A percentile compares a stretch with the other conserved stretches of the same genome.
Conservation (phyloP, 495 filamentous ascomycete species). For the Cercophora samala region DNA sequence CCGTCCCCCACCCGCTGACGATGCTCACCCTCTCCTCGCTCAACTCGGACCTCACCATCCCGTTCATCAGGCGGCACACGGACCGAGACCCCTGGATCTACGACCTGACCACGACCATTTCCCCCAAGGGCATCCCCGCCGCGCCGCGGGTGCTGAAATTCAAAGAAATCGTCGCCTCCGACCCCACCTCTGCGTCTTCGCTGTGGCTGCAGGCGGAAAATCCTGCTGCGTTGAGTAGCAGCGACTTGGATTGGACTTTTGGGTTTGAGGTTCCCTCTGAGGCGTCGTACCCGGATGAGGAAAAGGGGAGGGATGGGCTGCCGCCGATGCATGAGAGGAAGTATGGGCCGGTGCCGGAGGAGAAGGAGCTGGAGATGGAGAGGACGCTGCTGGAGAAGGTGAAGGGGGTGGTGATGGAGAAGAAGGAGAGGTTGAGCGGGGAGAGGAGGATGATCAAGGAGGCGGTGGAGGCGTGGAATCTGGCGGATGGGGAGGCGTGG, state of each 20-base stretch:
- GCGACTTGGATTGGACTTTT: constrained; percentile 80
- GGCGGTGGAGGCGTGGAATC: constrained; percentile 85
- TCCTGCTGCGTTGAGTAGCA: constrained; percentile 41
- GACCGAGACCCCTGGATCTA: constrained; percentile 77
- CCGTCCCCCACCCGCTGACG: constrained; percentile 88
- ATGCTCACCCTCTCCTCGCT: constrained; percentile 56
- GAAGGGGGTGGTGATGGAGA: constrained; percentile 18
- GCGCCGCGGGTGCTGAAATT: constrained; percentile 64
- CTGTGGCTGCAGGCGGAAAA: constrained; percentile 82
- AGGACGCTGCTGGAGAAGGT: constrained; percentile 51
- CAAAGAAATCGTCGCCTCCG: constrained; percentile 76
- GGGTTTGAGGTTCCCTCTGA: constrained; percentile 73
- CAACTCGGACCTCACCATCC: constrained; percentile 53
- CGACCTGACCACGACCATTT: constrained; percentile 65
- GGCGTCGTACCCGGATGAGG: constrained; percentile 35
- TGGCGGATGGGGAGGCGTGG: constrained; percentile 93
- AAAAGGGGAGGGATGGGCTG: background rate
- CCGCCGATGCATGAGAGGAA: constrained; percentile 44
- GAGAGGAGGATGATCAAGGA: constrained; percentile 42
- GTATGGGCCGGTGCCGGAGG: constrained; percentile 49
- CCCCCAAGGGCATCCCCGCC: constrained; percentile 58
- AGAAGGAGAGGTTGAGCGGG: constrained; percentile 29
- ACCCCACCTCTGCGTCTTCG: constrained; percentile 53
- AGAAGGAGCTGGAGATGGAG: constrained; percentile 53
- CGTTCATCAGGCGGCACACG: constrained; percentile 71